Conservation (phyloP, 441 rosid genomes). For the Corymbia citriodora region DNA sequence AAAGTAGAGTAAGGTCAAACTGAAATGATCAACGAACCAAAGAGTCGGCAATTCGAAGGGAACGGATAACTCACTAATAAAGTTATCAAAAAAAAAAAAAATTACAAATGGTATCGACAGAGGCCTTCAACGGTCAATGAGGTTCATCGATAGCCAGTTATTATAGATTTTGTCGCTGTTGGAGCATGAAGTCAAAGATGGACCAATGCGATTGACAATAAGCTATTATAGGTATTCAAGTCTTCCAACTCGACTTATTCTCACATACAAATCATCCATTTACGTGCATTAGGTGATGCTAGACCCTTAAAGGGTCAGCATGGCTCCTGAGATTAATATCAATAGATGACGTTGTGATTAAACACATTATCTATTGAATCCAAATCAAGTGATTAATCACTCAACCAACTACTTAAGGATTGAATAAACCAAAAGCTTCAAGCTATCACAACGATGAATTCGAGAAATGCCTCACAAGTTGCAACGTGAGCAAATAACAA, state of each 20-base stretch:
- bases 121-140: no score
- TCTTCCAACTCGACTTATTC: not conserved
- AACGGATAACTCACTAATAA: no score
- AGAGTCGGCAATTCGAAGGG: no score
- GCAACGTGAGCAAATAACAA: not conserved
- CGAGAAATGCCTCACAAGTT: not conserved
- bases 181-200: not conserved
- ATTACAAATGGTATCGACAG: no score
- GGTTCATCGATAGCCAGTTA: no score
- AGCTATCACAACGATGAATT: not conserved
- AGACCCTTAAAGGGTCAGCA: not conserved
- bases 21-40: no score
- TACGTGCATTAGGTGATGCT: rapidly evolving
- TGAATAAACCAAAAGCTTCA: not conserved
- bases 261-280: not conserved
- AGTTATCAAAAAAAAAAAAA: no score
- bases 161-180: no score
- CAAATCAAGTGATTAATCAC: not conserved
- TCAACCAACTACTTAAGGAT: not conserved
- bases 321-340: not conserved
- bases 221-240: not conserved
- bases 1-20: no score
- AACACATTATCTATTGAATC: not conserved
- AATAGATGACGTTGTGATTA: not conserved
- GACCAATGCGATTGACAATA: not conserved